These are phyloP conservation scores for Venturia oleaginea DNA, from an alignment of 2,329 filamentous ascomycete species.

Conservation along the genomic window DNA sequence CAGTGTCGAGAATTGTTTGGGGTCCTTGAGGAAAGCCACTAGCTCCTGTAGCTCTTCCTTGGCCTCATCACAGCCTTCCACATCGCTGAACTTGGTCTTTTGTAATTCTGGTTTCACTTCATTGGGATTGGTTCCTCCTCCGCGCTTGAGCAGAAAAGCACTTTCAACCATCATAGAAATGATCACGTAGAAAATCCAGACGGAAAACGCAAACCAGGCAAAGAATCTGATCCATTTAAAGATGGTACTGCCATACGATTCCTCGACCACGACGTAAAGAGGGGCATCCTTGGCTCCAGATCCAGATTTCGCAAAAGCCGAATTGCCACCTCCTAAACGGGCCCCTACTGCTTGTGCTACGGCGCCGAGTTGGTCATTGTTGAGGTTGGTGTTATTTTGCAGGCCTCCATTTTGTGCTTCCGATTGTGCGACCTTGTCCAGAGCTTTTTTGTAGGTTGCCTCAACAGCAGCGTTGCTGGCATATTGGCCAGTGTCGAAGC, in stretches of 20 bases:
- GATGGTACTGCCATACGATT: constrained; percentile 66
- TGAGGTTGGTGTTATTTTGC: constrained; percentile 36
- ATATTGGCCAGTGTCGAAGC: constrained; percentile 79
- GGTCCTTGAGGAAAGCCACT: constrained; percentile 90
- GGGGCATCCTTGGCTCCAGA: constrained; percentile 71
- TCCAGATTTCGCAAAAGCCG: constrained; percentile 47
- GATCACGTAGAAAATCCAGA: constrained; percentile 69
- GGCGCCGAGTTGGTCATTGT: constrained; percentile 59
- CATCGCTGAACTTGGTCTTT: constrained; percentile 81
- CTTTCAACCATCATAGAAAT: constrained; percentile 72
- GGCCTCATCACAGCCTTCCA: constrained; percentile 95
- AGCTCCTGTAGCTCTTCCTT: constrained; percentile 97
- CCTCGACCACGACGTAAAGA: constrained; percentile 93
- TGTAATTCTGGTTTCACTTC: constrained; percentile 92
- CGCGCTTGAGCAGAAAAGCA: constrained; percentile 69
- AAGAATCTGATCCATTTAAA: constrained; percentile 92
- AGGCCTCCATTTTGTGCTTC: constrained; percentile 17
- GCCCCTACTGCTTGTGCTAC: constrained; percentile 76
- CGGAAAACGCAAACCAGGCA: constrained; percentile 65
- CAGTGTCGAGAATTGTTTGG: constrained; percentile 84
- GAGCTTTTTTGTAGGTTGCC: constrained; percentile 66
- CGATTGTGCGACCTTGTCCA: constrained; percentile 43
- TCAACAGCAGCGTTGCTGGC: constrained; percentile 73
- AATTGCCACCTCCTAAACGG: constrained; percentile 56
- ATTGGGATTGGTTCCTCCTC: constrained; percentile 59